Conservation (phyloP, 129 eudicot species). For the Flaveria ramosissima region DNA sequence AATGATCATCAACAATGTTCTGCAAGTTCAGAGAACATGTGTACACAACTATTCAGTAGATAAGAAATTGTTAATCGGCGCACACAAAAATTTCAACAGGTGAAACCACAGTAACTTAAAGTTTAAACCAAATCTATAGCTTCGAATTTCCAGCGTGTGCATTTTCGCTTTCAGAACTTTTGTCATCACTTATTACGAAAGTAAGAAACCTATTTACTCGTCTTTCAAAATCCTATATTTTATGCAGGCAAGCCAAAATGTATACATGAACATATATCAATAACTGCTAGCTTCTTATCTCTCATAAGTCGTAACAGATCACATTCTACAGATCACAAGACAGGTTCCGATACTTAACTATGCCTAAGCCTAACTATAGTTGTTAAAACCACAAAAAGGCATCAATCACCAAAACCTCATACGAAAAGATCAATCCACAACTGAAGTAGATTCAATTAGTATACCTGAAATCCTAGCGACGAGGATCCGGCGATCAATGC, state of each 20-base stretch:
- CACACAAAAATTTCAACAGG: background rate
- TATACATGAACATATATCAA: background rate
- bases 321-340: too few relatives aligned
- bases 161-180: background rate
- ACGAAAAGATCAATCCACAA: background rate
- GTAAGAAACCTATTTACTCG: background rate
- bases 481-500: slow-evolving; percentile 43
- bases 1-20: background rate
- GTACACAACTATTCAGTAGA: background rate
- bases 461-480: slow-evolving; percentile 44
- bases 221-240: background rate
- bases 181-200: background rate
- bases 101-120: too few relatives aligned
- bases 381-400: too few relatives aligned
- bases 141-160: background rate
- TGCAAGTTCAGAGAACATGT: background rate
- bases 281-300: background rate
- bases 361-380: background rate
- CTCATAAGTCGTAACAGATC: too few relatives aligned
- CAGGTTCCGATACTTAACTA: background rate
- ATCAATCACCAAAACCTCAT: background rate
- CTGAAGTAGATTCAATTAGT: background rate
- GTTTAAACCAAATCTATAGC: background rate
- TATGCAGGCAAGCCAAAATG: background rate
- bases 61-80: background rate